Evolutionary conservation across 2,329 filamentous ascomycete genomes (phyloP).

Genomic region (Sporothrix sp.): DNA sequence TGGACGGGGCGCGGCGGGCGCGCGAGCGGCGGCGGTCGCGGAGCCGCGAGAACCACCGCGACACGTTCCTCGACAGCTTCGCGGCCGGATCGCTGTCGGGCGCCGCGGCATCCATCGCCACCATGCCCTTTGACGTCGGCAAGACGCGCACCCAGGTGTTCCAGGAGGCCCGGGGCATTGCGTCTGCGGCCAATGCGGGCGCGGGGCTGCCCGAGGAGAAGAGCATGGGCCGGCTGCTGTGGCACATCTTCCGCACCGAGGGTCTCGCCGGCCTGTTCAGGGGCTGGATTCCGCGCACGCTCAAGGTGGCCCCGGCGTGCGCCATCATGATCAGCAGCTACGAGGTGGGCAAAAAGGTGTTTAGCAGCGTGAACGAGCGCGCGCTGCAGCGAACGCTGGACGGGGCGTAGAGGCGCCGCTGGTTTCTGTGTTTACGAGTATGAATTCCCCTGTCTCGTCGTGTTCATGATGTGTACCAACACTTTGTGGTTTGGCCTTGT

Average conservation of each 20-base stretch:
- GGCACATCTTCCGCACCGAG: conserved; percentile 83
- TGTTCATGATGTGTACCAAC: neutral
- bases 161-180: conserved; percentile 39
- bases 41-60: conserved; percentile 58
- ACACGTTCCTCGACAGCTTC: conserved; percentile 83
- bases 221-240: conserved; percentile 73
- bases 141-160: conserved; percentile 91
- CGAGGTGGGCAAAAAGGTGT: conserved; percentile 87
- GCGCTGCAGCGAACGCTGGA: conserved; percentile 20
- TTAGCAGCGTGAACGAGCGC: conserved; percentile 60
- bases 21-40: conserved; percentile 46
- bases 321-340: conserved; percentile 99
- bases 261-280: conserved; percentile 73
- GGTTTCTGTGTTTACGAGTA: neutral
- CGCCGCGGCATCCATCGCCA: conserved; percentile 74
- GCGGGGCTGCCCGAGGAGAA: conserved; percentile 57
- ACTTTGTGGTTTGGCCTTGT: neutral
- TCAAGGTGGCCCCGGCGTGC: conserved; percentile 93
- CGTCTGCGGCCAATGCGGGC: conserved; percentile 18
- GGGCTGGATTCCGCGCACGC: conserved; percentile 81
- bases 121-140: conserved; percentile 93
- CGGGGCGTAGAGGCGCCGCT: neutral
- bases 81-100: conserved; percentile 76
- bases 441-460: no score
- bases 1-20: conserved; percentile 28